Percentiles rank a stretch among this genome's conserved stretches.
phyloP scores from a whole-genome alignment of 2,329 filamentous ascomycete species.

The Cladosporium sp. region DNA sequence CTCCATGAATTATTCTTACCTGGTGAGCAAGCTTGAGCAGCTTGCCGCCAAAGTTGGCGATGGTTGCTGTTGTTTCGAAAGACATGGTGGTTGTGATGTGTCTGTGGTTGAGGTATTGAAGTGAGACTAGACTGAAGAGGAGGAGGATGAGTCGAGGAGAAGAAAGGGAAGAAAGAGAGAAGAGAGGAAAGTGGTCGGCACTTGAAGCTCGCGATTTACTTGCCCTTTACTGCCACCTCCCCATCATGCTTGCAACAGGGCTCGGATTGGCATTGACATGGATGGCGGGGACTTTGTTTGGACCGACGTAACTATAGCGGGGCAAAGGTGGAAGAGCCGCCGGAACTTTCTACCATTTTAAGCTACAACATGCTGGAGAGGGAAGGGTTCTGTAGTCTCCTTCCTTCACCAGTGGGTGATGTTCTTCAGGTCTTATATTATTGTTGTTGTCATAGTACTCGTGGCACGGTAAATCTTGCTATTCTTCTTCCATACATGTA shows the following conservation, averaged over 20 bases:
- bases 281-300: neutral
- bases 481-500: no score
- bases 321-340: neutral
- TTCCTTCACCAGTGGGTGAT: no score
- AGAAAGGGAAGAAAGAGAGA: neutral
- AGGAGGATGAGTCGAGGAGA: neutral
- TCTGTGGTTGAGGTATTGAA: no score
- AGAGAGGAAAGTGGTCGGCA: neutral
- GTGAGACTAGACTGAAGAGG: neutral
- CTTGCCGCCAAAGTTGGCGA: conserved; percentile 87
- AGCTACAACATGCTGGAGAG: neutral
- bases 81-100: no score
- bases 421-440: no score
- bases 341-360: neutral
- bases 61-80: conserved; percentile 84
- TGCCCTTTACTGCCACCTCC: neutral
- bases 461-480: no score
- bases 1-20: conserved; percentile 17
- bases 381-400: no score
- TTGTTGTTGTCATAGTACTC: no score
- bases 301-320: neutral
- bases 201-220: neutral
- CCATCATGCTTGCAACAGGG: neutral
- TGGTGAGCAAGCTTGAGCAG: conserved; percentile 87
- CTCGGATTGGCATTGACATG: neutral